phyloP scores from a whole-genome alignment of 768 basidiomycete genomes.

The Astraeus odoratus region DNA sequence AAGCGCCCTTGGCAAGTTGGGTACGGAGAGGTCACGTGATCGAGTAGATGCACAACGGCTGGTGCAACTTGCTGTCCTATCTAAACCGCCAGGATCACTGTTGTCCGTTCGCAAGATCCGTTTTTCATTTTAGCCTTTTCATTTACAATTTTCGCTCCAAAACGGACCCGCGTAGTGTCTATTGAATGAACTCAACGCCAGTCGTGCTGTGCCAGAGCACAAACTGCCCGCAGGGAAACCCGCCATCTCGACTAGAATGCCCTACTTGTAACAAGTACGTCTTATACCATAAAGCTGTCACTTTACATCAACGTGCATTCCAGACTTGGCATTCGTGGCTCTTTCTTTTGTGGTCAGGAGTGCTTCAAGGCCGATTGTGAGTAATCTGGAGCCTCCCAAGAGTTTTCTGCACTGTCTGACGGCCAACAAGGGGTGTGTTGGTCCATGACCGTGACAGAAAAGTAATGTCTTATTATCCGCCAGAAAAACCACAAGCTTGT shows the following conservation, averaged over 20 bases:
- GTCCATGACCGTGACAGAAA: neutral
- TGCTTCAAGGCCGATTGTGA: constrained; percentile 95
- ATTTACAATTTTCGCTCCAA: neutral
- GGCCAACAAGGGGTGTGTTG: constrained; percentile 21
- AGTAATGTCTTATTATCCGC: constrained; percentile 1
- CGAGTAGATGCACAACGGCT: neutral
- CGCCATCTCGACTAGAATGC: constrained; percentile 82
- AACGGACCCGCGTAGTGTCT: neutral
- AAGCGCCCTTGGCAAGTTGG: too few relatives aligned
- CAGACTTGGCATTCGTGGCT: constrained; percentile 76
- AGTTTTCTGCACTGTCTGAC: neutral
- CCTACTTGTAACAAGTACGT: constrained; percentile 89
- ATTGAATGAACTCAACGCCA: constrained; percentile 30
- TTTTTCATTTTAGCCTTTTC: neutral
- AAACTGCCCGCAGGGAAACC: constrained; percentile 72
- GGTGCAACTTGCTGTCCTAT: too few relatives aligned
- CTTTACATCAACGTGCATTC: constrained; percentile 11
- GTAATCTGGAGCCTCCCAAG: constrained; percentile 23
- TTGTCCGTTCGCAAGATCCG: too few relatives aligned
- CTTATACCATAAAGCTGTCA: neutral
- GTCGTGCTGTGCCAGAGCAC: constrained; percentile 59
- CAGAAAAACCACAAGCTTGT: constrained; percentile 81
- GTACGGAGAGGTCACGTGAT: neutral
- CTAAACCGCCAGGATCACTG: too few relatives aligned
- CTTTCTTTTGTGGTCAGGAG: constrained; percentile 90